Percentiles rank a stretch among this genome's conserved stretches.
Conservation (phyloP, 148 eudicot species). For the Vaccinium corymbosum region DNA sequence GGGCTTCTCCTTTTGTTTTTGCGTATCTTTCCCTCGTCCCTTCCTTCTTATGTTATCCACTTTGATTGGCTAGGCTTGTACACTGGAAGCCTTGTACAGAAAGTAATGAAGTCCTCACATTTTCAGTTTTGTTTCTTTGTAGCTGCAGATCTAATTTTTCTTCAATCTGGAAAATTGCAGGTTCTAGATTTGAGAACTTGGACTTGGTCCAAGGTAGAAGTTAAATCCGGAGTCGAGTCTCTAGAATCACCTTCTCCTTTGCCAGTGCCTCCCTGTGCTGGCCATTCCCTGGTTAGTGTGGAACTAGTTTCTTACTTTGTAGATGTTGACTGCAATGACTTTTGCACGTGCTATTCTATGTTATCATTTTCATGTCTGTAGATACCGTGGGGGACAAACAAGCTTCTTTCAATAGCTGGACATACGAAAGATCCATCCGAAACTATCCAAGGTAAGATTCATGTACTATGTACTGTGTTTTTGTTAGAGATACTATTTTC, state of each 20-base stretch:
- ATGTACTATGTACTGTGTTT: slow-evolving; percentile 10
- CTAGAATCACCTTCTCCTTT: slow-evolving; percentile 43
- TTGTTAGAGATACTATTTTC: not conserved
- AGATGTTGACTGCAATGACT: not conserved
- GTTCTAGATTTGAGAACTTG: slow-evolving; percentile 84
- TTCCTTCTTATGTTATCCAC: not conserved
- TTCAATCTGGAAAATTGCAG: slow-evolving; percentile 41
- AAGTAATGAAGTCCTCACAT: not conserved
- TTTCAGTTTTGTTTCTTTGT: slow-evolving; percentile 11
- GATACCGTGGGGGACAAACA: slow-evolving; percentile 88
- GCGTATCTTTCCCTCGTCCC: not conserved
- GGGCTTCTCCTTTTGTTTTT: not conserved
- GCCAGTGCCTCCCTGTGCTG: slow-evolving; percentile 69
- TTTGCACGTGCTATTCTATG: not conserved
- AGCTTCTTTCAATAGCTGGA: slow-evolving; percentile 91
- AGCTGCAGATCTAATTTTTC: slow-evolving; percentile 4
- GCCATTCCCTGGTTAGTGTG: slow-evolving; percentile 84
- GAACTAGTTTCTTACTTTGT: slow-evolving; percentile 16
- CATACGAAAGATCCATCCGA: slow-evolving; percentile 90
- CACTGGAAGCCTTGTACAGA: not conserved
- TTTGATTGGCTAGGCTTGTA: not conserved
- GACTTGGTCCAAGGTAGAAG: slow-evolving; percentile 92
- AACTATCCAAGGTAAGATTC: slow-evolving; percentile 57
- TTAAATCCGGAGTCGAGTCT: slow-evolving; percentile 46
- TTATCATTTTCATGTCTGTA: slow-evolving; percentile 25